Evolutionary conservation across 768 basidiomycete genomes (phyloP).

Genomic region (Phlebiopsis gigantea): DNA sequence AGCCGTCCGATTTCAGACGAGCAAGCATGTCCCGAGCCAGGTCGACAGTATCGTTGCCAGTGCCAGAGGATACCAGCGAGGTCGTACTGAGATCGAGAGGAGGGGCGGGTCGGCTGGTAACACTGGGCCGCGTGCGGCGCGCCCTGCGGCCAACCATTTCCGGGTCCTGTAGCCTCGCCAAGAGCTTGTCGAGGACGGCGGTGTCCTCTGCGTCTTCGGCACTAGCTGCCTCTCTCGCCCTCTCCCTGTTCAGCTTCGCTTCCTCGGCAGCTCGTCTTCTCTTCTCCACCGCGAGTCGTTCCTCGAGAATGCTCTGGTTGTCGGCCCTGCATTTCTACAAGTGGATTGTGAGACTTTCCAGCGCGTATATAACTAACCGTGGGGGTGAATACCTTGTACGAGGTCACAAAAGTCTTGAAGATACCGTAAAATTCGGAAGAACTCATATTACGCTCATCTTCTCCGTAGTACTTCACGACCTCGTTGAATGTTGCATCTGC

Average conservation of each 20-base stretch:
- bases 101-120: constrained; percentile 26
- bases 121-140: constrained; percentile 37
- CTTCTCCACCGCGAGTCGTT: constrained; percentile 60
- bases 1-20: constrained; percentile 66
- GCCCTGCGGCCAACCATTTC: too few species aligned
- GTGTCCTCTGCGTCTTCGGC: constrained; percentile 47
- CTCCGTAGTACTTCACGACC: constrained; percentile 87
- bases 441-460: constrained; percentile 82
- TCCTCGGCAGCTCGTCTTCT: constrained; percentile 67
- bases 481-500: constrained; percentile 82
- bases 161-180: constrained; percentile 47
- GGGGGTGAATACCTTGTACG: constrained; percentile 60
- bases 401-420: constrained; percentile 95
- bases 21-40: constrained; percentile 75
- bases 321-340: constrained; percentile 81
- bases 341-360: not conserved
- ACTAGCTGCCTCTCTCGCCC: constrained; percentile 34
- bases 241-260: constrained; percentile 49
- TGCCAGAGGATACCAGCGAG: constrained; percentile 25
- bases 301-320: constrained; percentile 71
- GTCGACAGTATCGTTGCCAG: constrained; percentile 44
- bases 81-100: constrained; percentile 29
- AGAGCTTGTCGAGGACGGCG: constrained; percentile 57
- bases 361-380: not conserved
- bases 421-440: constrained; percentile 94